Conservation (phyloP, 129 eudicot species). For the Artemisia tridentata region DNA sequence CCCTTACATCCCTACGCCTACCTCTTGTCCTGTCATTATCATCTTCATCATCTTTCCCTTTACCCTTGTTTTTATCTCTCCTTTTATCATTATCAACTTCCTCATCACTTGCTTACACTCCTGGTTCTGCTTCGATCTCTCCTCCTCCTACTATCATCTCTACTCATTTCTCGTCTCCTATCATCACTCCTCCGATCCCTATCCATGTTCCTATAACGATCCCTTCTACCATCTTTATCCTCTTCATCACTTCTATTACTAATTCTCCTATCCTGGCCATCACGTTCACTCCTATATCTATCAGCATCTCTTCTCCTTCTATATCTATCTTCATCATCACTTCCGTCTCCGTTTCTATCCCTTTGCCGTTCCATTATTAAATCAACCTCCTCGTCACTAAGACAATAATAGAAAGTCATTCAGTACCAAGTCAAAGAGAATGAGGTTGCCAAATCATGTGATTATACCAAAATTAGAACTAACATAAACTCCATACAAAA, state of each 20-base stretch:
- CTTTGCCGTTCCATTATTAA: conserved; percentile 26
- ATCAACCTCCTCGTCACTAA: conserved; percentile 14
- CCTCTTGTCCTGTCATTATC: conserved; percentile 2
- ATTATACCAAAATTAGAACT: background rate
- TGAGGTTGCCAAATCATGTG: background rate
- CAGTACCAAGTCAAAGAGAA: background rate
- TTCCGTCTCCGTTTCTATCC: too few relatives aligned
- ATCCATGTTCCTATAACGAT: too few relatives aligned
- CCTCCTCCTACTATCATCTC: conserved; percentile 25
- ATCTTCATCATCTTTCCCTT: conserved; percentile 7
- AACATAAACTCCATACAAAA: too few relatives aligned
- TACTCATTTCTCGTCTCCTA: too few relatives aligned
- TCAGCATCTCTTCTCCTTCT: too few relatives aligned
- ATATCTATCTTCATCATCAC: too few relatives aligned
- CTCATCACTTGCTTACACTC: conserved; percentile 14
- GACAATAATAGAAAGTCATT: background rate
- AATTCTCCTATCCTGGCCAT: too few relatives aligned
- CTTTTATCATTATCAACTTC: conserved; percentile 8
- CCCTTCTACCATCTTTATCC: too few relatives aligned
- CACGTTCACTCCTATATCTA: too few relatives aligned
- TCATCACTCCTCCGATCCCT: too few relatives aligned
- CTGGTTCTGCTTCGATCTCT: conserved; percentile 11
- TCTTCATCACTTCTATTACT: too few relatives aligned
- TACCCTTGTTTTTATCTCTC: background rate
- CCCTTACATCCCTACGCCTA: conserved; percentile 16